Conservation (phyloP, 768 basidiomycete species). For the Candolleomyces eurysporus region DNA sequence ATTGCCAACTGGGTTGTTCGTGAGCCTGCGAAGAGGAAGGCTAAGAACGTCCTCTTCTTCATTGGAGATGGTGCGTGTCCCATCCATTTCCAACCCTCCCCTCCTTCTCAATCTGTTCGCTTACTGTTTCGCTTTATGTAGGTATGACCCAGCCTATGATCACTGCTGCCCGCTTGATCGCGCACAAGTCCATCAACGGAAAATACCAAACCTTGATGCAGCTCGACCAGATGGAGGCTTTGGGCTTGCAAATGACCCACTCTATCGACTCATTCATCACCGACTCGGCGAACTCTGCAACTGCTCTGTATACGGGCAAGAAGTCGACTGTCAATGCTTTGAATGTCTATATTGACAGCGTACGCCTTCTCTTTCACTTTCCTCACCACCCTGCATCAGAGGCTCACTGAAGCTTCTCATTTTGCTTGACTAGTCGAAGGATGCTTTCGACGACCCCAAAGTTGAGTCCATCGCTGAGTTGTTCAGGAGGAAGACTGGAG, state of each 20-base stretch:
- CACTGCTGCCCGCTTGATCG: constrained; percentile 43
- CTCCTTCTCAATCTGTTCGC: background rate
- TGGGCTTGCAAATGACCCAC: constrained; percentile 50
- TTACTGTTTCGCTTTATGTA: constrained; percentile 11
- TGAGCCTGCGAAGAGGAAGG: constrained; percentile 29
- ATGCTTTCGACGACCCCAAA: constrained; percentile 43
- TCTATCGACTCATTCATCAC: constrained; percentile 48
- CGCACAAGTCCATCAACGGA: constrained; percentile 46
- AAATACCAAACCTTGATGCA: constrained; percentile 46
- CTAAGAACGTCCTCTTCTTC: constrained; percentile 45
- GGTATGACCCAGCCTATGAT: constrained; percentile 51
- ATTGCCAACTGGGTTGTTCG: constrained; percentile 40
- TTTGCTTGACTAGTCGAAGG: constrained; percentile 36
- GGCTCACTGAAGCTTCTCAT: background rate
- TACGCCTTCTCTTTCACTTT: constrained; percentile 17
- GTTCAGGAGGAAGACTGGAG: constrained; percentile 38
- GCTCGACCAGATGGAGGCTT: constrained; percentile 45
- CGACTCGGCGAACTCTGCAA: constrained; percentile 47
- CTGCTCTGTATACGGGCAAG: constrained; percentile 44
- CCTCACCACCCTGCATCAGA: background rate
- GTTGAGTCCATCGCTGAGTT: constrained; percentile 44
- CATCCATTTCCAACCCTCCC: background rate
- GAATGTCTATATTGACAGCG: constrained; percentile 42
- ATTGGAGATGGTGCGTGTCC: constrained; percentile 41
- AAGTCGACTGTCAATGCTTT: constrained; percentile 41